These are phyloP conservation scores for Citrus mangshanensis DNA, from an alignment of 345 rosid genomes.

Conservation along the genomic window DNA sequence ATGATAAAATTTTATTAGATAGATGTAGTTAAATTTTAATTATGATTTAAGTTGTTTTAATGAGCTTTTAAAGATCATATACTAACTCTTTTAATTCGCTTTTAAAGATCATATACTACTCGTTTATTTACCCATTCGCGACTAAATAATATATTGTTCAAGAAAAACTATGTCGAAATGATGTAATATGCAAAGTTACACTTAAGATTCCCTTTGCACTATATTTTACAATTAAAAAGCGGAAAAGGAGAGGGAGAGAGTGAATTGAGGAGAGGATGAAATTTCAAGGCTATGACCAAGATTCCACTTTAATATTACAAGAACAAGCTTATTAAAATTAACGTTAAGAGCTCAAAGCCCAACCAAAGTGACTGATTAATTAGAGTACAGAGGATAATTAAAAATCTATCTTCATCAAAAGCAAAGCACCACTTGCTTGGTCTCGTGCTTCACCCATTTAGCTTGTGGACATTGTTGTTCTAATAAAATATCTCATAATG, in stretches of 20 bases:
- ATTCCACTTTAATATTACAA: constrained; percentile 16
- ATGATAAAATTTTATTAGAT: no score
- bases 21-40: no score
- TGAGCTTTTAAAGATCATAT: no score
- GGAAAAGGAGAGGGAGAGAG: not conserved
- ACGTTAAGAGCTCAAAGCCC: constrained; percentile 35
- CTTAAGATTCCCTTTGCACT: not conserved
- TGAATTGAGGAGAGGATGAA: not conserved
- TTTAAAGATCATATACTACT: not conserved
- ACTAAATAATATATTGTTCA: no score
- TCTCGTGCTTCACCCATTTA: constrained; percentile 50
- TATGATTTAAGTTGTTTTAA: no score
- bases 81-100: no score
- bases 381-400: not conserved
- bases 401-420: constrained; percentile 14
- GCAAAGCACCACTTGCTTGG: constrained; percentile 42
- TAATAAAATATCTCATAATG: constrained; percentile 5
- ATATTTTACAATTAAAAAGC: not conserved
- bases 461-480: constrained; percentile 15
- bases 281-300: constrained; percentile 22
- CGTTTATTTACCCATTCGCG: no score
- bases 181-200: not conserved
- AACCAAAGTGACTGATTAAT: constrained; percentile 21
- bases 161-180: no score
- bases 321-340: constrained; percentile 1